phyloP scores from a whole-genome alignment of 176 grass and related monocot genomes.

The Bolboschoenus planiculmis region DNA sequence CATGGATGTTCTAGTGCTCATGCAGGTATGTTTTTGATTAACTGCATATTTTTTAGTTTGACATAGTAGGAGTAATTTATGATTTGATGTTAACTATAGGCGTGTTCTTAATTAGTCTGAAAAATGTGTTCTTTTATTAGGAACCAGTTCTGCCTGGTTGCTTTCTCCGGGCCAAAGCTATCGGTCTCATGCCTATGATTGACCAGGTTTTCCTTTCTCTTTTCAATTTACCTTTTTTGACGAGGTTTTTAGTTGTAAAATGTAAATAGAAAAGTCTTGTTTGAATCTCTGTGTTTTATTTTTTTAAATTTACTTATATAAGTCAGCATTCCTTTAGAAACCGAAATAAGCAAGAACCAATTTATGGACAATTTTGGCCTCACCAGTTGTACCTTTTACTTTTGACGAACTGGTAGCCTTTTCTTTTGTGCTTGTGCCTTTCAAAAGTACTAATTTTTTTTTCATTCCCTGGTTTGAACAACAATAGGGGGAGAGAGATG shows the following conservation, averaged over 20 bases:
- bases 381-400: neutral
- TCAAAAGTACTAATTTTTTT: neutral
- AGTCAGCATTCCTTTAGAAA: neutral
- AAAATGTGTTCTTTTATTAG: conserved; percentile 14
- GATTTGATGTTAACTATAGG: neutral
- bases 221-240: neutral
- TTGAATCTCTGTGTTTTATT: neutral
- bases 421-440: neutral
- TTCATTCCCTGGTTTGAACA: neutral
- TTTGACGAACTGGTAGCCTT: neutral
- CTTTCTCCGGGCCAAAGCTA: conserved; percentile 64
- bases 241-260: neutral
- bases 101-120: neutral
- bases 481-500: conserved; percentile 53
- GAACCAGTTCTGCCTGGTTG: conserved; percentile 59
- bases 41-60: neutral
- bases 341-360: neutral
- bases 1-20: conserved; percentile 91
- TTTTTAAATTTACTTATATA: neutral
- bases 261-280: neutral
- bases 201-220: conserved; percentile 38
- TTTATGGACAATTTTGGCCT: neutral
- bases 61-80: neutral
- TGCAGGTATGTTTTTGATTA: conserved; percentile 45
- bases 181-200: conserved; percentile 80